Base-by-base conservation (phyloP, 2,329 filamentous ascomycete species). In the Calonectria multiphialidica region DNA sequence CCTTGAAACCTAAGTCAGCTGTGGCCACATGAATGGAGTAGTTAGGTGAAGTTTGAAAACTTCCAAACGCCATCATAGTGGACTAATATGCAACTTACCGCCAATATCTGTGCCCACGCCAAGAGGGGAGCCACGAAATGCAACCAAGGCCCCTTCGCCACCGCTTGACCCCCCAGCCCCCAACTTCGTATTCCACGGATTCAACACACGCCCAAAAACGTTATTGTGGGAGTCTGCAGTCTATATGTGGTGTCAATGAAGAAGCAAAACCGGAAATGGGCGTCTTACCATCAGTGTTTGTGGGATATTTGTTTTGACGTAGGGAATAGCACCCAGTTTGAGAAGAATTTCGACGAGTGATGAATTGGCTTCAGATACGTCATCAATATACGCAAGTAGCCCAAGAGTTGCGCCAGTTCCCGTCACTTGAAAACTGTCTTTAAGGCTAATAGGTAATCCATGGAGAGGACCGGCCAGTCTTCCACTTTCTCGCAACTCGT, bases 161-260 rank as follows among this genome's bases (percentile, higher is more conserved):
- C 92, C 92, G 0, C 88, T 89, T 3, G 87, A 89, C 2, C 92
- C 92, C 4, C 92, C 92, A 0, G 90, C 88, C 0, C 88, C 90
- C 28, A 90, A 84, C 21, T 84, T 83, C 2, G 88, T 85, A 69
- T 92, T 91, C 64, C 87, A 81, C 0, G 92, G 91, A 75, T 92
- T 93, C 42, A 92, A 80, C 0, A 88, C 88, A 23, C 89, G 86
- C 1, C 90, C 90, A 72, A 89, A 90, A 30, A 92, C 80, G 75
- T 93, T 92, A 74, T 74, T 74, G 2, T 74, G 66, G 0, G 74
- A 74, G 7, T 74, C 74, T 0, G 57, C 63, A 7, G 70, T 73
- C 72, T 75, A 35, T 18, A 6, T 25, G 7, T 2, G 10, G 12
- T 2, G 21, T 47, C 12, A 47, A 18, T 9, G 8, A 10, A 47